Base-by-base conservation (phyloP, 2,329 filamentous ascomycete species). In the Pseudogymnoascus sp. region DNA sequence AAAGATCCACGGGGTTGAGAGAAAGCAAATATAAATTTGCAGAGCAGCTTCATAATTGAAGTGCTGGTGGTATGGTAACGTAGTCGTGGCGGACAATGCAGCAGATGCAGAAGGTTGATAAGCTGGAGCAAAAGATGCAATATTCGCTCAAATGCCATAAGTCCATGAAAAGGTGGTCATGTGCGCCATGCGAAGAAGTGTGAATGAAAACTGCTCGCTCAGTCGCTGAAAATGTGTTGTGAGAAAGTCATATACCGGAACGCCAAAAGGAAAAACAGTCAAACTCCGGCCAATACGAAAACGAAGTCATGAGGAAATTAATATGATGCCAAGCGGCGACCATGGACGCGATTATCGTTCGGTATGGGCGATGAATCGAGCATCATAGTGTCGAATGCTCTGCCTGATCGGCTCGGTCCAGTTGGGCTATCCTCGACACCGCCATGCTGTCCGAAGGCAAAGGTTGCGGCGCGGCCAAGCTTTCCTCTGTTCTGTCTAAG, bases 401-500 rank as follows among this genome's bases (percentile, higher is more conserved):
- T 64, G 56, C 63, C 50, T 53, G 70, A 69, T 64, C 72, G 70
- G 60, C 66, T 69, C 1, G 71, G 71, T 21, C 70, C 82, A 1
- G 83, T 86, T 2, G 85, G 85, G n/a, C 84, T 86, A 64, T 84
- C 82, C 59, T 85, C 79, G 50, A 82, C 74, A 67, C 77, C 76
- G 47, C 81, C 79, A 61, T 87, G 84, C 73, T 95, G 85, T 53
- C 93, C 95, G 76, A 97, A 97, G 29, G 95, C 93, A 79, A 95
- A 99, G 1, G 95, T 99, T 76, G 95, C 90, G 33, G 95, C 92
- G 67, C 95, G 86, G 74, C 86, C 85, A 63, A 99, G 81, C 72
- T 93, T 95, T 69, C 90, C 89, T 70, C 93, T 86, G 70, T 80
- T 82, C 74, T 95, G 89, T 76, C 96, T 93, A 70, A 99, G 86